Percentiles rank a stretch among this genome's conserved stretches.
phyloP scores from a whole-genome alignment of 345 rosid species.

The Eutrema yunnanense region DNA sequence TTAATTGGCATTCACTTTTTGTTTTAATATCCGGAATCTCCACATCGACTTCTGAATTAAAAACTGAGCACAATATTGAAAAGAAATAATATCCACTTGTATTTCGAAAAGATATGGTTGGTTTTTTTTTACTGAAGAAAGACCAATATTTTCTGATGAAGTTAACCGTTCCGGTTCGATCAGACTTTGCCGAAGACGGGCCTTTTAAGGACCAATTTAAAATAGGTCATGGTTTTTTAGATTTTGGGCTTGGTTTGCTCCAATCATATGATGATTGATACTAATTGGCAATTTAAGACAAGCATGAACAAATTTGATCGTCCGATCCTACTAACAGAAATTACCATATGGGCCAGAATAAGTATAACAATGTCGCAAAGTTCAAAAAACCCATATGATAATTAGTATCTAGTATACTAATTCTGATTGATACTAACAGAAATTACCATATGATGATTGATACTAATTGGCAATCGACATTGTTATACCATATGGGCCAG shows the following conservation, averaged over 20 bases:
- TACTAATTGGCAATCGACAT: too few species aligned
- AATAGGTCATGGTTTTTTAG: not conserved
- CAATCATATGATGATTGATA: not conserved
- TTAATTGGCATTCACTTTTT: not conserved
- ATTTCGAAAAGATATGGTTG: not conserved
- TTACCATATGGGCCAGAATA: not conserved
- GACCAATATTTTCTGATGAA: not conserved
- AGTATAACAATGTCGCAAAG: too few species aligned
- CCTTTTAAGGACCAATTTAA: not conserved
- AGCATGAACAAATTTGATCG: not conserved
- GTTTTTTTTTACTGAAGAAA: not conserved
- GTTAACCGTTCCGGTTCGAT: not conserved
- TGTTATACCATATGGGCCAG: too few species aligned
- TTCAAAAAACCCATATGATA: too few species aligned
- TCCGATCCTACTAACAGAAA: not conserved
- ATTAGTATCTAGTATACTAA: too few species aligned
- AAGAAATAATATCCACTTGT: not conserved
- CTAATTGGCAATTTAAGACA: not conserved
- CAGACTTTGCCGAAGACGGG: not conserved
- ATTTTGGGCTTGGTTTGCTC: constrained; percentile 3
- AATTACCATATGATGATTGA: too few species aligned
- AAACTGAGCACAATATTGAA: not conserved
- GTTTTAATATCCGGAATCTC: not conserved
- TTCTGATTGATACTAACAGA: too few species aligned
- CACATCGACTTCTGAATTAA: not conserved